Evolutionary conservation across 805 yeast species (phyloP).

Genomic region (Candida namnaoensis): DNA sequence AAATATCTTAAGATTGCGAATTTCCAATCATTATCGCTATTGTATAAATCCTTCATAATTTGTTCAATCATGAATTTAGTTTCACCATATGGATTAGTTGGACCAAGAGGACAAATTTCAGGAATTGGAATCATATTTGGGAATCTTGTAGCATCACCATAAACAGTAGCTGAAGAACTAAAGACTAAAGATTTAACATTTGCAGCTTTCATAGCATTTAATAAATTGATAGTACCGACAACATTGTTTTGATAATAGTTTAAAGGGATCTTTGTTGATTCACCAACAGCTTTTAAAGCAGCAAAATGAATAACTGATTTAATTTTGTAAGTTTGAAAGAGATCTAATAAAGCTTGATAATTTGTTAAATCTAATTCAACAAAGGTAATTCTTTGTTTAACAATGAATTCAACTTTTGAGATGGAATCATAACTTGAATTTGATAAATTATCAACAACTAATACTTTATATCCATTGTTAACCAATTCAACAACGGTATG

Average conservation of each 20-base stretch:
- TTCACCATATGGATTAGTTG: conserved; percentile 72
- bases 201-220: conserved; percentile 40
- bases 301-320: conserved; percentile 71
- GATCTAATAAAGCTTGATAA: conserved; percentile 32
- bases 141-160: conserved; percentile 73
- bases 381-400: conserved; percentile 41
- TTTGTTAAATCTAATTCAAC: conserved; percentile 51
- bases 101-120: conserved; percentile 65
- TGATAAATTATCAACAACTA: conserved; percentile 57
- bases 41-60: conserved; percentile 44
- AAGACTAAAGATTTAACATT: conserved; percentile 53
- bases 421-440: conserved; percentile 64
- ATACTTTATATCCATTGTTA: conserved; percentile 55
- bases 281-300: conserved; percentile 79
- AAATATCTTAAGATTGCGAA: conserved; percentile 67
- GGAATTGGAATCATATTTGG: conserved; percentile 72
- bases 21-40: conserved; percentile 34
- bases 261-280: conserved; percentile 60
- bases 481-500: conserved; percentile 63
- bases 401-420: conserved; percentile 48
- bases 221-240: conserved; percentile 49
- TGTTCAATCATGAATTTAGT: conserved; percentile 63
- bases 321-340: conserved; percentile 41
- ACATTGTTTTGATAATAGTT: conserved; percentile 64
- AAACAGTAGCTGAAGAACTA: conserved; percentile 76